Base-by-base conservation (phyloP, 805 yeast genomes). In the Starmerella bacillaris region DNA sequence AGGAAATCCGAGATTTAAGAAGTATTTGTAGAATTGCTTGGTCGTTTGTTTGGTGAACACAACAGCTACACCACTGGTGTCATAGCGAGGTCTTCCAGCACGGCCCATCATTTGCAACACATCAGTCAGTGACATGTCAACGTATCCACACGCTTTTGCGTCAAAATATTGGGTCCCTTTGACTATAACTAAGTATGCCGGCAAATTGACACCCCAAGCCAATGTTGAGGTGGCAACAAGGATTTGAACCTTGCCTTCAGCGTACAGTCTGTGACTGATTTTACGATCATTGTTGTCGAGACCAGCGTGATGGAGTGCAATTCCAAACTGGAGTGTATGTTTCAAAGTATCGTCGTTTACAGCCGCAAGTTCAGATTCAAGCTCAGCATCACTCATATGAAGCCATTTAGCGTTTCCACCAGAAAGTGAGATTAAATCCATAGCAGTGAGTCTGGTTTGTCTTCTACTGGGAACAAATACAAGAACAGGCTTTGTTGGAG, bases 191-290 rank as follows among this genome's bases (percentile, higher is more conserved):
- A 77, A 58, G 55, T 76, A 77, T 0, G 89, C 86, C 1, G 86
- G 86, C 43, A 78, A 61, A 47, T 77, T 78, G 31, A 78, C 86
- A 55, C 86, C 86, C 86, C 86, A 78, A 0, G 89, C 86, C 43
- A 78, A 63, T 1, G 86, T 78, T n/a, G 82, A 73, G 0, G 89
- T 77, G 2, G 86, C 84, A 26, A 78, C 63, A 41, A 77, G 61
- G 30, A 77, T 67, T 55, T 78, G 89, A 33, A 77, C 67, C 51
- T 74, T 75, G 30, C 68, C 72, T n/a, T 62, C 56, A 38, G 75
- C 80, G 54, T 77, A 77, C 26, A 77, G 55, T 45, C 71, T 70
- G 48, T 77, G 86, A 4, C 78, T 67, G 12, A 77, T 64, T 43
- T 68, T 68, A 39, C 89, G 63, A 51, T 77, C 89, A 15, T 70